Percentiles rank a stretch among this genome's conserved stretches.
These are phyloP conservation scores for Talaromyces funiculosus DNA, from an alignment of 2,329 filamentous ascomycete genomes.

Conservation along the genomic window DNA sequence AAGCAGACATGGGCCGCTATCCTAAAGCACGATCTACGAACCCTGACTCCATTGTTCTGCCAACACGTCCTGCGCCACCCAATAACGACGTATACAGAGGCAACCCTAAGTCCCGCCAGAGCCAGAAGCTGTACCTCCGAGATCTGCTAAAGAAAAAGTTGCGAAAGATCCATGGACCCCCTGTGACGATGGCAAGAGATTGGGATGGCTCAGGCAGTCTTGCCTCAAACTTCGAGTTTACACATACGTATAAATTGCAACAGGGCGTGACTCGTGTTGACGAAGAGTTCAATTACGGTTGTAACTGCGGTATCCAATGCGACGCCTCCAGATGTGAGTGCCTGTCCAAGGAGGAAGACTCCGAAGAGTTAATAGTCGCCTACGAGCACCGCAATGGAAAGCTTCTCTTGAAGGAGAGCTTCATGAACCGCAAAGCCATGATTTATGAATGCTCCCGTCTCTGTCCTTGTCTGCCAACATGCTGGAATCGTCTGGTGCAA, in stretches of 20 bases:
- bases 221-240: constrained; percentile 34
- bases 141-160: constrained; percentile 23
- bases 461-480: constrained; percentile 32
- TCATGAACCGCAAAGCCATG: constrained; percentile 30
- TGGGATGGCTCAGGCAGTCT: constrained; percentile 15
- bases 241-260: constrained; percentile 31
- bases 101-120: neutral
- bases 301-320: constrained; percentile 26
- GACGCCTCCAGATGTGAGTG: constrained; percentile 25
- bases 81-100: neutral
- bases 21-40: neutral
- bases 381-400: constrained; percentile 24
- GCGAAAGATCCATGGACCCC: constrained; percentile 23
- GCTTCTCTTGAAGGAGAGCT: constrained; percentile 25
- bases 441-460: constrained; percentile 38
- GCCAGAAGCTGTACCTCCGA: constrained; percentile 12
- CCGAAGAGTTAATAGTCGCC: constrained; percentile 25
- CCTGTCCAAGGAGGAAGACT: constrained; percentile 26
- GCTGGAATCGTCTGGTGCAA: constrained; percentile 41
- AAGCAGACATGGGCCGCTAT: constrained; percentile 9
- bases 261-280: constrained; percentile 25
- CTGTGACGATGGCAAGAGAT: constrained; percentile 20
- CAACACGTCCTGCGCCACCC: neutral
- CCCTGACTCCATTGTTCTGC: neutral
- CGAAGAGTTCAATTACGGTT: constrained; percentile 30